Conservation (phyloP, 768 basidiomycete species). For the Collybia sordida region DNA sequence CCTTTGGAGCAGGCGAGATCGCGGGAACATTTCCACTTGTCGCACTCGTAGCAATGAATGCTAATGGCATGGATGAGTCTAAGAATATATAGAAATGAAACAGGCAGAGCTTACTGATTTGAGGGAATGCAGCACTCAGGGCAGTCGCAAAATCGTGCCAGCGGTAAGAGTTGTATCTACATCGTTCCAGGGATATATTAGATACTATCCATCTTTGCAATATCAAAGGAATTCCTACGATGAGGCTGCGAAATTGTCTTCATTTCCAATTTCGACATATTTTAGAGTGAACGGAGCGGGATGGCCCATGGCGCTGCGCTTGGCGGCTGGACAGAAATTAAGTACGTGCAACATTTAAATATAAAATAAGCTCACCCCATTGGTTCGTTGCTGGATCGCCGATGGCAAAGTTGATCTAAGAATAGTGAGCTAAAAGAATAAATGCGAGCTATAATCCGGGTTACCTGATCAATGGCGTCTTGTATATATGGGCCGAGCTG, state of each 20-base stretch:
- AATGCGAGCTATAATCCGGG: too few relatives aligned
- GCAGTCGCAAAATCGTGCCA: background rate
- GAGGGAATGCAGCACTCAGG: background rate
- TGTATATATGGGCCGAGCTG: too few relatives aligned
- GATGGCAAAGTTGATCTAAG: too few relatives aligned
- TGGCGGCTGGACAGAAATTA: constrained; percentile 37
- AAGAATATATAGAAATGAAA: too few relatives aligned
- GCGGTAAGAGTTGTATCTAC: background rate
- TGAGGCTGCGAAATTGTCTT: constrained; percentile 22
- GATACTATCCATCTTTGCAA: background rate
- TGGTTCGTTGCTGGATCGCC: too few relatives aligned
- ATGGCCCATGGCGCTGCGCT: constrained; percentile 56
- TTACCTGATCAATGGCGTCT: too few relatives aligned
- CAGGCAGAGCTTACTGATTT: background rate
- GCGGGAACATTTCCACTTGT: too few relatives aligned
- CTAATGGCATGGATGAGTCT: too few relatives aligned
- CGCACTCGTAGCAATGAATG: too few relatives aligned
- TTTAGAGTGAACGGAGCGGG: constrained; percentile 49
- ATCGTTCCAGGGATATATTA: background rate
- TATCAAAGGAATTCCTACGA: background rate
- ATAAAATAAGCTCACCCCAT: too few relatives aligned
- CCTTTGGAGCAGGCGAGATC: too few relatives aligned
- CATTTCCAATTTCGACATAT: constrained; percentile 61
- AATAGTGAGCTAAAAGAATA: too few relatives aligned
- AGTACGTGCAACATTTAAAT: background rate